phyloP scores from a whole-genome alignment of 2,329 filamentous ascomycete species.

The Triangularia verruculosa region DNA sequence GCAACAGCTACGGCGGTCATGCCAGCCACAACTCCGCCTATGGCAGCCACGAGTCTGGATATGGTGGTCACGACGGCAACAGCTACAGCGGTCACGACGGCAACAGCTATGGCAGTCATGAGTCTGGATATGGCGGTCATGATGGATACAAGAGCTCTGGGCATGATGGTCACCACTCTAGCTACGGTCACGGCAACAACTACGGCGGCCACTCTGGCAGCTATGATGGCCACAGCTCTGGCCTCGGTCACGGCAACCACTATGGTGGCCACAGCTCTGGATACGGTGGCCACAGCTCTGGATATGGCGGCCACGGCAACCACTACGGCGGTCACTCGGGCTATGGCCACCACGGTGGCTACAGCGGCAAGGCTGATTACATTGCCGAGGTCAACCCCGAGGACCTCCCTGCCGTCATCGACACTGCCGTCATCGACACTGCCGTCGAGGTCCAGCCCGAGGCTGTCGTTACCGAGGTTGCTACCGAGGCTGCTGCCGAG shows the following conservation, averaged over 20 bases:
- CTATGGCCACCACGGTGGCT: not conserved
- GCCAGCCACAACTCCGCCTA: conserved; percentile 7
- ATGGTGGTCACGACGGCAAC: conserved; percentile 9
- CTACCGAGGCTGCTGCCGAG: not conserved
- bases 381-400: not conserved
- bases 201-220: not conserved
- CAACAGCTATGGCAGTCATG: not conserved
- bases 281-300: not conserved
- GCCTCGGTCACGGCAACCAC: too few relatives aligned
- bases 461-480: not conserved
- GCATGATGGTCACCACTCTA: not conserved
- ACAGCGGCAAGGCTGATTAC: not conserved
- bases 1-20: not conserved
- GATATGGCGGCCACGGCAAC: not conserved
- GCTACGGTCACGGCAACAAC: not conserved
- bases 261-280: not conserved
- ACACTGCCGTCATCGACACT: not conserved
- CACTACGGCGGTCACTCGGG: not conserved
- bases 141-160: too few relatives aligned
- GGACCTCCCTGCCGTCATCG: not conserved
- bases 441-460: not conserved
- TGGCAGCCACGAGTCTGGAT: conserved; percentile 12
- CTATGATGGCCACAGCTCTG: not conserved
- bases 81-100: not conserved
- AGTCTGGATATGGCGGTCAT: not conserved